These are phyloP conservation scores for Entomortierella chlamydospora DNA, from an alignment of 192 early-diverging fungal species.

Conservation along the genomic window DNA sequence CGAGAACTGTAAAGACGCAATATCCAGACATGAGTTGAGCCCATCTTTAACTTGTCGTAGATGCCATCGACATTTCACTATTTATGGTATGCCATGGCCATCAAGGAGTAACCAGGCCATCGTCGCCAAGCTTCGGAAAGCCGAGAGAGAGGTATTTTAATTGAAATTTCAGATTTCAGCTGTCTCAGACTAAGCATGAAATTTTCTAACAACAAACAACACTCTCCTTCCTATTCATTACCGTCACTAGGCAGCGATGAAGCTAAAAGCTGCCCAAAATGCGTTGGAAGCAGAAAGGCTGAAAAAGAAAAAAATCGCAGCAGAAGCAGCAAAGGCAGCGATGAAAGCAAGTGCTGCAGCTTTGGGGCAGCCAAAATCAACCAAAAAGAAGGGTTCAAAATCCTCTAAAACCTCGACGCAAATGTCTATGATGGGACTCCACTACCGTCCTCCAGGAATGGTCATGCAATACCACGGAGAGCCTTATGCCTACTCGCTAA, in stretches of 20 bases:
- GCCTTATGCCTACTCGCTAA: not conserved
- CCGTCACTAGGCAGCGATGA: conserved; percentile 10
- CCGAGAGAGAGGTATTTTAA: conserved; percentile 21
- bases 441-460: too few relatives aligned
- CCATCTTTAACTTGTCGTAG: conserved; percentile 12
- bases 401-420: not conserved
- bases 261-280: conserved; percentile 7
- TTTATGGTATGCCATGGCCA: conserved; percentile 29
- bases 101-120: conserved; percentile 21
- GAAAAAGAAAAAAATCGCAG: conserved; percentile 13
- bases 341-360: not conserved
- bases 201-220: not conserved
- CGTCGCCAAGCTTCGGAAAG: not conserved
- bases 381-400: not conserved
- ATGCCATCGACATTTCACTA: conserved; percentile 29
- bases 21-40: conserved; percentile 6
- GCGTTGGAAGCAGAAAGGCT: conserved; percentile 10
- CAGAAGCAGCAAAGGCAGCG: conserved; percentile 13
- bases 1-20: conserved; percentile 9
- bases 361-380: not conserved
- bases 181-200: not conserved
- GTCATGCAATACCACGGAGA: too few relatives aligned
- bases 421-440: too few relatives aligned
- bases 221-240: not conserved
- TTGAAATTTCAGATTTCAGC: not conserved